Conservation (phyloP, 1,139 yeast species). For the Geotrichum reessii region DNA sequence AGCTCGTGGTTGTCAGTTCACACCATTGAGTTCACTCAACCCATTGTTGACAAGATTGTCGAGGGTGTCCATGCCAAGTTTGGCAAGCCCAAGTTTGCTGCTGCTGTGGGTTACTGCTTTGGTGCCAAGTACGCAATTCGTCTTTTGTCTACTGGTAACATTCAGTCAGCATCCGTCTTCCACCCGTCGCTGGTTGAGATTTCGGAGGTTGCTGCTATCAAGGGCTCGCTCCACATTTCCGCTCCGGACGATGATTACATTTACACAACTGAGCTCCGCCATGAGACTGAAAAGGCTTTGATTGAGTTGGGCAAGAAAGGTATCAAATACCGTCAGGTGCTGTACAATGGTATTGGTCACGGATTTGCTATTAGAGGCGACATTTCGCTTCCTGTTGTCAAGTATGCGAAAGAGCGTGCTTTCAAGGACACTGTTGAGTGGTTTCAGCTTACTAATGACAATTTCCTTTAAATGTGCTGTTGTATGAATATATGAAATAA, state of each 20-base stretch:
- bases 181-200: conserved; percentile 71
- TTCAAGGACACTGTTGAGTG: conserved; percentile 54
- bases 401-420: conserved; percentile 67
- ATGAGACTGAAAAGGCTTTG: conserved; percentile 53
- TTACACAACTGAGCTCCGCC: conserved; percentile 60
- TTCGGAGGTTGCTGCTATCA: conserved; percentile 56
- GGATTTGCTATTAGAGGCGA: conserved; percentile 82
- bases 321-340: conserved; percentile 51
- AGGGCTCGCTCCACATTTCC: conserved; percentile 58
- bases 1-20: conserved; percentile 53
- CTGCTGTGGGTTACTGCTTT: conserved; percentile 73
- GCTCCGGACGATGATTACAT: conserved; percentile 65
- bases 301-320: conserved; percentile 31
- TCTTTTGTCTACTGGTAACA: conserved; percentile 46
- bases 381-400: conserved; percentile 45
- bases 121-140: conserved; percentile 69
- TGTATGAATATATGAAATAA: neutral
- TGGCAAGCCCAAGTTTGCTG: conserved; percentile 47
- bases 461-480: neutral
- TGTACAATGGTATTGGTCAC: conserved; percentile 59
- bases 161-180: conserved; percentile 62
- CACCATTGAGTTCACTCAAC: conserved; percentile 42
- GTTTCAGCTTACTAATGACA: conserved; percentile 35
- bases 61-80: conserved; percentile 33
- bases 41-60: conserved; percentile 44